Evolutionary conservation across 805 yeast genomes (phyloP), one percentile per base, ranked within the genome.

Genomic region (Ogataea ganodermae): DNA sequence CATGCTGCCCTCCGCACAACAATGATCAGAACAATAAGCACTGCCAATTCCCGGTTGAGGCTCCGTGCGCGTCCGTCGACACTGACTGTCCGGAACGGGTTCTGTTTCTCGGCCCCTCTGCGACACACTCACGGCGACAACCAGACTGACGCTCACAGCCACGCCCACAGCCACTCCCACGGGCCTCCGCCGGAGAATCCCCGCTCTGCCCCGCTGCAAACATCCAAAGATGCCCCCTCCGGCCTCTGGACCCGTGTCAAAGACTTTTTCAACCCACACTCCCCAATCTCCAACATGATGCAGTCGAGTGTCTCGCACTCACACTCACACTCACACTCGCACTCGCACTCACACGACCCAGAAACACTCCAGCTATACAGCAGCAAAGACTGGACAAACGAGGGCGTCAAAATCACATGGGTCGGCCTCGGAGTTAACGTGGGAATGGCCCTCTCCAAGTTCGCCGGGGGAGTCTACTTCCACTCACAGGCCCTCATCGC

Each of bases 401-500:
- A 96, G 2, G 97, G 96, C 10, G 96, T 89, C 14, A 76, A 94
- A 56, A 90, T 92, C 57, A 92, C 99, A 0, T 86, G 96, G 88
- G 73, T 92, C 43, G 99, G 99, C 0, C 74, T 92, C 35, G 68
- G 83, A 23, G 89, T 88, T 35, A 94, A 94, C 63, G 80, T 89
- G 10, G 82, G 86, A 12, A 84, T 94, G 84, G 97, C 96, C 0
- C 71, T 79, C 1, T 84, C 91, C 26, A 94, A 94, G 65, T 91
- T 90, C 22, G 67, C 82, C 18, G 98, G 98, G 24, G 99, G 99
- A 6, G 73, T 89, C 14, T 82, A 82, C 31, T 94, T 94, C 77
- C 96, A 94, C 66, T 94, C 99, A 0, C 97, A 91, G 65, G 91
- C 97, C 2, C 76, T 94, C 47, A 65, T 91, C 42, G 99, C 99